Percentiles rank a stretch among this genome's conserved stretches.
These are phyloP conservation scores for Ceratocystis albifundus DNA, from an alignment of 2,329 filamentous ascomycete species.

Conservation along the genomic window DNA sequence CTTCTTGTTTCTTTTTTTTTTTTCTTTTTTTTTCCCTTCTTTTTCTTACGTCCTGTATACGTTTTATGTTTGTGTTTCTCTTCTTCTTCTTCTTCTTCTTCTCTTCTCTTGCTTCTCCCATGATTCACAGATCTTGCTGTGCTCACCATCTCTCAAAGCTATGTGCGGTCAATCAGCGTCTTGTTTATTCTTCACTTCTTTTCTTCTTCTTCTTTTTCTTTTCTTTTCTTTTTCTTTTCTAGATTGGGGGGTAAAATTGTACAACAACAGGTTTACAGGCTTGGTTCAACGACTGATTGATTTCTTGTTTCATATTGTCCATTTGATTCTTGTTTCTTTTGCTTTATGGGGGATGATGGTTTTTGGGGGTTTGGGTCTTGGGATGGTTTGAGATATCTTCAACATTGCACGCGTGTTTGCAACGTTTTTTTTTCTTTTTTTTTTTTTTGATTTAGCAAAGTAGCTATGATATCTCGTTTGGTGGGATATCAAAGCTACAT, in stretches of 20 bases:
- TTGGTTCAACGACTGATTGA: slow-evolving; percentile 8
- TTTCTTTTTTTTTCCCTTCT: not conserved
- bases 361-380: not conserved
- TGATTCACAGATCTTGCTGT: slow-evolving; percentile 6
- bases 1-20: slow-evolving; percentile 1
- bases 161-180: slow-evolving; percentile 1
- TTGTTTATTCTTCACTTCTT: not conserved
- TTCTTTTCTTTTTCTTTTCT: not conserved
- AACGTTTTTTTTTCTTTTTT: no score
- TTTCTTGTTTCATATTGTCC: slow-evolving; percentile 8
- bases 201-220: not conserved
- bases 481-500: no score
- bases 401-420: not conserved
- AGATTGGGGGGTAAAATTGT: not conserved
- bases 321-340: not conserved
- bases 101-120: slow-evolving; percentile 1
- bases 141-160: not conserved
- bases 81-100: not conserved
- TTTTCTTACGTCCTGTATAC: not conserved
- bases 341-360: not conserved
- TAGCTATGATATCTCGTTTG: no score
- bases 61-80: not conserved
- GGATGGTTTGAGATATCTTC: slow-evolving; percentile 1
- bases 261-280: slow-evolving; percentile 8
- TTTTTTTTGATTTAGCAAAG: not conserved